phyloP scores from a whole-genome alignment of 495 filamentous ascomycete species.

The Penicillium lividum region DNA sequence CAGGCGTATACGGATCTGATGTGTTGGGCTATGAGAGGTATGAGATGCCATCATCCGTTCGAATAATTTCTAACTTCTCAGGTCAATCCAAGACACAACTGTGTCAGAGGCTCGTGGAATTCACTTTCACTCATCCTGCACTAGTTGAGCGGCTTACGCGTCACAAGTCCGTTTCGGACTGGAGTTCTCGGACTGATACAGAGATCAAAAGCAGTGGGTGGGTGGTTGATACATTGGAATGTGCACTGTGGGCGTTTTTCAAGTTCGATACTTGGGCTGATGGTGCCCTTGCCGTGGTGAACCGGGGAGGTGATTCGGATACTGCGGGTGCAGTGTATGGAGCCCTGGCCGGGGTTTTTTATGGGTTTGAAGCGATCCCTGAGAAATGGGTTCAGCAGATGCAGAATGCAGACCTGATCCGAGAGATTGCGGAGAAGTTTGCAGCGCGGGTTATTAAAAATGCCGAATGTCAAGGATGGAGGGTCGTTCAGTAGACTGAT shows the following conservation, averaged over 20 bases:
- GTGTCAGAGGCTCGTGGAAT: constrained; percentile 13
- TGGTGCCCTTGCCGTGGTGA: constrained; percentile 47
- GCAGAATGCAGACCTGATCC: constrained; percentile 26
- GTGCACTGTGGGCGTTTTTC: constrained; percentile 50
- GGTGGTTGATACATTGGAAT: constrained; percentile 50
- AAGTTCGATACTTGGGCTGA: constrained; percentile 38
- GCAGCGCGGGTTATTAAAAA: constrained; percentile 1
- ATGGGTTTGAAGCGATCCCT: constrained; percentile 41
- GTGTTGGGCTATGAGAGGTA: constrained; percentile 26
- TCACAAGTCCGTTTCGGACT: constrained; percentile 22
- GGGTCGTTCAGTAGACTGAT: too few species aligned
- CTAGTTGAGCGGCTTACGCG: constrained; percentile 23
- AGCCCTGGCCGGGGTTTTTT: constrained; percentile 47
- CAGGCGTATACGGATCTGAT: constrained; percentile 39
- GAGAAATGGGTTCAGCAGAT: constrained; percentile 35
- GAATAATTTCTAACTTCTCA: constrained; percentile 9
- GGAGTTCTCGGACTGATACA: constrained; percentile 13
- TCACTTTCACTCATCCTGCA: constrained; percentile 22
- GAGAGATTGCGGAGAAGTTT: constrained; percentile 39
- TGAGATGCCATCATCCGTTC: not conserved
- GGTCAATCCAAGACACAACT: constrained; percentile 27
- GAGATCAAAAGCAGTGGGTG: constrained; percentile 42
- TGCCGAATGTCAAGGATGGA: not conserved
- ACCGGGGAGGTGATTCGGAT: constrained; percentile 52
- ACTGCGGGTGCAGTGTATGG: constrained; percentile 53